phyloP scores from a whole-genome alignment of 164 flowering plant genomes.

The Berberis vulgaris region DNA sequence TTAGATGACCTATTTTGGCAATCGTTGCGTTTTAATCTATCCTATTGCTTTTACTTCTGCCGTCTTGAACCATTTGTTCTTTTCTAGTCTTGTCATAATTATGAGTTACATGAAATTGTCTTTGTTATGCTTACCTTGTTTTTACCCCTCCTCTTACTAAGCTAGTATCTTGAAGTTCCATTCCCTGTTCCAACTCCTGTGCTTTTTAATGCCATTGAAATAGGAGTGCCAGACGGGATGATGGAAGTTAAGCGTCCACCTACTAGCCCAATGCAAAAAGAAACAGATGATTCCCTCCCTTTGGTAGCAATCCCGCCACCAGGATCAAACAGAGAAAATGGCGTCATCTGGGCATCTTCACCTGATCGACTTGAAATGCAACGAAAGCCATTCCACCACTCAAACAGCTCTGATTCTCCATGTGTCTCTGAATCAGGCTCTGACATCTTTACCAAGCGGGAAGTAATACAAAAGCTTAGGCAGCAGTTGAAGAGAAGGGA shows the following conservation, averaged over 20 bases:
- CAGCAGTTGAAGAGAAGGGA: conserved; percentile 89
- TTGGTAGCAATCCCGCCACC: conserved; percentile 52
- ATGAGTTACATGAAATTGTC: too few relatives aligned
- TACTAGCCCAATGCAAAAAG: conserved; percentile 34
- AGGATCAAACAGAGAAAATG: conserved; percentile 53
- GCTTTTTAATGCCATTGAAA: conserved; percentile 10
- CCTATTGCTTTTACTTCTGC: too few relatives aligned
- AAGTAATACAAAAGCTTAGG: conserved; percentile 81
- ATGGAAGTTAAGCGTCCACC: conserved; percentile 32
- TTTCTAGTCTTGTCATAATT: too few relatives aligned
- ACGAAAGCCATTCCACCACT: conserved; percentile 68
- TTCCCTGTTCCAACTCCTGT: background rate
- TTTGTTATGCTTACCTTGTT: too few relatives aligned
- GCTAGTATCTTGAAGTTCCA: background rate
- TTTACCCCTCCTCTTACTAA: too few relatives aligned
- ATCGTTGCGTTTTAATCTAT: too few relatives aligned
- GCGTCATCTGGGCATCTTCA: conserved; percentile 63
- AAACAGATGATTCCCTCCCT: conserved; percentile 48
- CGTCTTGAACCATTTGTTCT: too few relatives aligned
- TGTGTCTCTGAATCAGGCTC: conserved; percentile 89
- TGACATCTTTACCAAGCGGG: conserved; percentile 79
- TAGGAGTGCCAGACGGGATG: conserved; percentile 28
- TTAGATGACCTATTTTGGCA: too few relatives aligned
- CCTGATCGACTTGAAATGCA: conserved; percentile 81
- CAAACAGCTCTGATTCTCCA: conserved; percentile 82